Percentiles rank a stretch among this genome's conserved stretches.
Conservation (phyloP, 495 filamentous ascomycete species). For the Daldinia bambusicola region DNA sequence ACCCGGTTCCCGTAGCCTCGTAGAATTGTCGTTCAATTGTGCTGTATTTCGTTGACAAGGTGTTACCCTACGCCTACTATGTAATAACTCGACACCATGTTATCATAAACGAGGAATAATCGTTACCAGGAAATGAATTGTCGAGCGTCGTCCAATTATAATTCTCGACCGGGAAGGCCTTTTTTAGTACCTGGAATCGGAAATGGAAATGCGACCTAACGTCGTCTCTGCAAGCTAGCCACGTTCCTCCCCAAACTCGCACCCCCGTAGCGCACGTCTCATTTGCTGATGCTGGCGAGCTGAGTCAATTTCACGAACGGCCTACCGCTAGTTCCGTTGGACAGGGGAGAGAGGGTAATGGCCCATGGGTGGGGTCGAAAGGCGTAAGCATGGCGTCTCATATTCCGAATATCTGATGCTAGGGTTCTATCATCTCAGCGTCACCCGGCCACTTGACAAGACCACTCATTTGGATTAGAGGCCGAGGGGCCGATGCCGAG, state of each 20-base stretch:
- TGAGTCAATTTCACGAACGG: slow-evolving; percentile 5
- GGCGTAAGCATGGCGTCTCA: slow-evolving; percentile 2
- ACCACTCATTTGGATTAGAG: neutral
- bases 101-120: neutral
- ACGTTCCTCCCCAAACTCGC: slow-evolving; percentile 19
- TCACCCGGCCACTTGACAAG: neutral
- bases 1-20: neutral
- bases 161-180: neutral
- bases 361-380: neutral
- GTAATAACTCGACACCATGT: slow-evolving; percentile 1
- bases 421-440: neutral
- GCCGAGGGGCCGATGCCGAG: slow-evolving; percentile 1
- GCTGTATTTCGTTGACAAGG: neutral
- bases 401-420: neutral
- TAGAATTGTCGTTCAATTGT: neutral
- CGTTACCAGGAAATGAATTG: neutral
- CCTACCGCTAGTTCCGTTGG: neutral
- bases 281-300: slow-evolving; percentile 10
- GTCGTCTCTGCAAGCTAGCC: slow-evolving; percentile 12
- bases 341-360: neutral
- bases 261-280: slow-evolving; percentile 9
- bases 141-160: slow-evolving; percentile 20
- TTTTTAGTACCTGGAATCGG: neutral
- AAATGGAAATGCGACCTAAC: slow-evolving; percentile 1
- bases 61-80: neutral